A percentile compares a stretch with the other conserved stretches of the same genome.
Conservation (phyloP, 2,329 filamentous ascomycete species). For the Diaporthe sp. region DNA sequence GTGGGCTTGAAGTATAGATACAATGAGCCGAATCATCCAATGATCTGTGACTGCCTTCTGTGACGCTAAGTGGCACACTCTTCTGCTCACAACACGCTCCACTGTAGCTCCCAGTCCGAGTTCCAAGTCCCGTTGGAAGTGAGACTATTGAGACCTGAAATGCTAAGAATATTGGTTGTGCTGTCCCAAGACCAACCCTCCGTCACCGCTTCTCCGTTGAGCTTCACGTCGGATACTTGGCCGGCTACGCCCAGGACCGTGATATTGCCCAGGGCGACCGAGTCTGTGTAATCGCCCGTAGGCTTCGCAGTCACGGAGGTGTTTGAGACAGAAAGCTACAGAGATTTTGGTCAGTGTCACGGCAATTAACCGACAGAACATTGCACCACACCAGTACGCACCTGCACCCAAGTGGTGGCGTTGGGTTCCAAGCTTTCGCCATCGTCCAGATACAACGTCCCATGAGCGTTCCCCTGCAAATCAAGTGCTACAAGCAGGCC, state of each 20-base stretch:
- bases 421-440: constrained; percentile 73
- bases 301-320: constrained; percentile 59
- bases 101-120: constrained; percentile 66
- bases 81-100: constrained; percentile 46
- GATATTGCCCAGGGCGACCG: constrained; percentile 68
- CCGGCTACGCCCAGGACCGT: constrained; percentile 68
- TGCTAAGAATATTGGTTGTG: constrained; percentile 57
- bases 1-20: neutral
- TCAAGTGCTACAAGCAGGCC: constrained; percentile 72
- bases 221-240: constrained; percentile 54
- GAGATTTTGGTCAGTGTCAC: constrained; percentile 10
- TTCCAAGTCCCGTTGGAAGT: constrained; percentile 68
- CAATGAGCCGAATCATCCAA: neutral
- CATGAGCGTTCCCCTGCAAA: constrained; percentile 63
- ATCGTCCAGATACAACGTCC: constrained; percentile 78
- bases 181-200: constrained; percentile 58
- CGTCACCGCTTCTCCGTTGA: constrained; percentile 61
- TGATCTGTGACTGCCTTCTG: neutral
- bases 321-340: constrained; percentile 53
- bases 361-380: neutral
- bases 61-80: neutral
- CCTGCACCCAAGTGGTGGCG: constrained; percentile 63
- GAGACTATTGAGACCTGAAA: constrained; percentile 59
- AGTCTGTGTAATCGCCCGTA: constrained; percentile 64
- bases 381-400: constrained; percentile 40